These are phyloP conservation scores for Heritiera fomes DNA, from an alignment of 345 rosid species.

Conservation along the genomic window DNA sequence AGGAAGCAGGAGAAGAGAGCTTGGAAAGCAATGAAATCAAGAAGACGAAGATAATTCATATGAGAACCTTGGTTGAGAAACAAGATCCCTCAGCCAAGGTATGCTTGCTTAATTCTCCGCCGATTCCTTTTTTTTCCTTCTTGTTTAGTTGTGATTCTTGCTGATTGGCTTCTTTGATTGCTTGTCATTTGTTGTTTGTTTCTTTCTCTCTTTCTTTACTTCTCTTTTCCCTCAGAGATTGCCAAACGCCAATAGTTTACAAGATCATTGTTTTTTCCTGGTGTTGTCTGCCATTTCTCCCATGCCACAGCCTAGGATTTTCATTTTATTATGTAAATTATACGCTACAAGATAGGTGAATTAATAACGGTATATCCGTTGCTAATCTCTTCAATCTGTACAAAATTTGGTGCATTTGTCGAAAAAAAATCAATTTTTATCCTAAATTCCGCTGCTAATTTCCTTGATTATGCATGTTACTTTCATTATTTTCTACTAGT, in stretches of 20 bases:
- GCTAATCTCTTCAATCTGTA: too few relatives aligned
- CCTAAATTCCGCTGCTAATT: too few relatives aligned
- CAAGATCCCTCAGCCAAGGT: conserved; percentile 45
- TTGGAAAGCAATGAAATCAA: conserved; percentile 22
- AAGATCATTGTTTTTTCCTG: not conserved
- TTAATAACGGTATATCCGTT: too few relatives aligned
- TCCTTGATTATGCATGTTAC: too few relatives aligned
- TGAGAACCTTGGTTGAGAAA: conserved; percentile 36
- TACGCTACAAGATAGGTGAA: too few relatives aligned
- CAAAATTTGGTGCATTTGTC: too few relatives aligned
- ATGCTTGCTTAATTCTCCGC: not conserved
- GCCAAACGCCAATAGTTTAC: too few relatives aligned
- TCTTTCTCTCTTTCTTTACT: not conserved
- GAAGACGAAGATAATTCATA: conserved; percentile 25
- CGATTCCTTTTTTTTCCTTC: not conserved
- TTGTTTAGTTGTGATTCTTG: not conserved
- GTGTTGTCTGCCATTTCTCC: not conserved
- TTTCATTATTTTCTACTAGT: too few relatives aligned
- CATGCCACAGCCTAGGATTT: too few relatives aligned
- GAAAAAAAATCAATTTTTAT: too few relatives aligned
- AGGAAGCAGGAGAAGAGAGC: not conserved
- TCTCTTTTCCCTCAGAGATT: too few relatives aligned
- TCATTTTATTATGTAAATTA: too few relatives aligned
- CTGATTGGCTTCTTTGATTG: not conserved
- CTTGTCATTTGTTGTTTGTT: not conserved